A percentile compares a stretch with the other conserved stretches of the same genome.
Conservation (phyloP, 2,329 filamentous ascomycete genomes). For the Verticillium alfalfae region DNA sequence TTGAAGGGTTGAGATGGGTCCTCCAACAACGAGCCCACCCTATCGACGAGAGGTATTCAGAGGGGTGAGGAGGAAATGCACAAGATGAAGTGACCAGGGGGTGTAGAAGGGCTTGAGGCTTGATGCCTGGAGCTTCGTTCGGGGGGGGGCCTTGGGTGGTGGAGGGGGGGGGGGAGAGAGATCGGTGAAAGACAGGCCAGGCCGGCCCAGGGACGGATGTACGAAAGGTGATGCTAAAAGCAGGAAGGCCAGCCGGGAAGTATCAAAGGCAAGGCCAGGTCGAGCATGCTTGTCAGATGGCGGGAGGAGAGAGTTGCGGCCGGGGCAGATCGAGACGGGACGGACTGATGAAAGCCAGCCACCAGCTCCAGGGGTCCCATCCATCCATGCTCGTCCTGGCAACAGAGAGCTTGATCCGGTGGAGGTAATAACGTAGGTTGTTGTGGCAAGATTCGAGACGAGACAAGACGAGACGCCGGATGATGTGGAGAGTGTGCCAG, state of each 20-base stretch:
- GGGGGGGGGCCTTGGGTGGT: neutral
- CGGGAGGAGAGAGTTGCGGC: neutral
- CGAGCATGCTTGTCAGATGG: neutral
- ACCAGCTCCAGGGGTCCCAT: neutral
- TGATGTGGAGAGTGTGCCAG: neutral
- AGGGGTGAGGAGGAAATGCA: conserved; percentile 1
- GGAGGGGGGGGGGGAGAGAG: neutral
- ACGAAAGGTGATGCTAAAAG: neutral
- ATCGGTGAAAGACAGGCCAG: neutral
- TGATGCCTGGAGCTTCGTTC: neutral
- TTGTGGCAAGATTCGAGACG: neutral
- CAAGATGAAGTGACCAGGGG: neutral
- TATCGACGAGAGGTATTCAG: neutral
- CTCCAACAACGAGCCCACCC: neutral
- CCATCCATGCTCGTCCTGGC: neutral
- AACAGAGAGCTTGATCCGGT: neutral
- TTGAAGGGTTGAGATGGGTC: conserved; percentile 7
- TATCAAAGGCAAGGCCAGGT: neutral
- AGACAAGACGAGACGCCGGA: neutral
- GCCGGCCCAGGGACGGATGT: neutral
- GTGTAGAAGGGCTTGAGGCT: neutral
- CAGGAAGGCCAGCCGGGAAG: neutral
- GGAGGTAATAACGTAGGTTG: neutral
- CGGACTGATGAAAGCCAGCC: neutral
- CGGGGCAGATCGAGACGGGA: neutral